A percentile compares a stretch with the other conserved stretches of the same genome.
These are phyloP conservation scores for Botrytis sinoallii DNA, from an alignment of 2,329 filamentous ascomycete genomes.

Conservation along the genomic window DNA sequence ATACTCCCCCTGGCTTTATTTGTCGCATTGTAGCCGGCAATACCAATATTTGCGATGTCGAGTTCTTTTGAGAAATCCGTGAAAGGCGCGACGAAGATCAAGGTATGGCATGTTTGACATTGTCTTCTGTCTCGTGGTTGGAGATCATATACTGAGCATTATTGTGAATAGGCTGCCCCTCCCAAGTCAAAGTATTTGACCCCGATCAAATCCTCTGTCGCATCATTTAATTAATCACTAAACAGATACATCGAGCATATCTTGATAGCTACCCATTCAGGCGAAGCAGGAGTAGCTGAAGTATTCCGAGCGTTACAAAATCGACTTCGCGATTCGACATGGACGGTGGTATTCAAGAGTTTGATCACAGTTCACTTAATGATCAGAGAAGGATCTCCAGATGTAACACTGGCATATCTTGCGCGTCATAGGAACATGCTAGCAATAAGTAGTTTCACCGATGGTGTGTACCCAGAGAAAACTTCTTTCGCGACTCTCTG, in stretches of 20 bases:
- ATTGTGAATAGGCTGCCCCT: conserved; percentile 68
- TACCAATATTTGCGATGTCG: conserved; percentile 53
- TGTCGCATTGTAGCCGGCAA: conserved; percentile 18
- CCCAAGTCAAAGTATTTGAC: conserved; percentile 87
- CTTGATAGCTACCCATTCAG: conserved; percentile 88
- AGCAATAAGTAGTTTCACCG: conserved; percentile 85
- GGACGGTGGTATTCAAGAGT: conserved; percentile 99
- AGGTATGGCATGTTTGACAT: conserved; percentile 53
- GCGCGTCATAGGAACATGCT: conserved; percentile 78
- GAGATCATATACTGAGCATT: conserved; percentile 21
- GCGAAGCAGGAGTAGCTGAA: conserved; percentile 91
- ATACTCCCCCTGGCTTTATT: conserved; percentile 16
- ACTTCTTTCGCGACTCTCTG: conserved; percentile 9
- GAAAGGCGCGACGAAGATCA: conserved; percentile 97
- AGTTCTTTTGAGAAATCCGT: conserved; percentile 98
- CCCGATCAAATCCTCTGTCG: conserved; percentile 2
- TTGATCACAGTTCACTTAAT: conserved; percentile 94
- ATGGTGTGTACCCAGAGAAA: conserved; percentile 59
- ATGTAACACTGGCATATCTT: conserved; percentile 83
- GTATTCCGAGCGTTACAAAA: conserved; percentile 90
- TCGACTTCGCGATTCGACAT: conserved; percentile 89
- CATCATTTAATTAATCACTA: conserved; percentile 25
- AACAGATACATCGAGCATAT: conserved; percentile 78
- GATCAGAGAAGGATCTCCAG: conserved; percentile 90
- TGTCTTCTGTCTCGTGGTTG: conserved; percentile 4